Conservation (phyloP, 345 rosid species). For the Citrus cavaleriei region DNA sequence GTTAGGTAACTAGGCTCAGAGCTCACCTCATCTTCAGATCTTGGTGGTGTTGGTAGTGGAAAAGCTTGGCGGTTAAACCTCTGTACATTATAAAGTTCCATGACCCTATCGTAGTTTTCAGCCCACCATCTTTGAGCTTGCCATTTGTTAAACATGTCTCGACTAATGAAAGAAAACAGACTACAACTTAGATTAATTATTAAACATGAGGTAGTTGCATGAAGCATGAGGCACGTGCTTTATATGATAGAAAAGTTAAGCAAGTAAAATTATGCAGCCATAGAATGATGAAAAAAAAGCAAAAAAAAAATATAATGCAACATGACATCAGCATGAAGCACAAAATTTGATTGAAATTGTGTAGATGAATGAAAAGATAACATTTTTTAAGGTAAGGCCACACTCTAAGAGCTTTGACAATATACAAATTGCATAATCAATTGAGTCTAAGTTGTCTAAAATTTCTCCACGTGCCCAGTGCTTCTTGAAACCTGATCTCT, state of each 20-base stretch:
- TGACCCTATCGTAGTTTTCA: constrained; percentile 89
- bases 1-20: constrained; percentile 1
- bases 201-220: not conserved
- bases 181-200: constrained; percentile 12
- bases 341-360: not conserved
- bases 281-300: not conserved
- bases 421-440: constrained; percentile 4
- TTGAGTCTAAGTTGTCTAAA: not conserved
- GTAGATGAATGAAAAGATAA: not conserved
- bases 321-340: constrained; percentile 5
- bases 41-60: constrained; percentile 87
- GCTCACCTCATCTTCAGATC: constrained; percentile 92
- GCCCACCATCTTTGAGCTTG: constrained; percentile 99
- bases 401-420: constrained; percentile 5
- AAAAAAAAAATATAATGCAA: not conserved
- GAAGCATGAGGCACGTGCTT: not conserved
- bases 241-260: not conserved
- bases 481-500: constrained; percentile 1
- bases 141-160: constrained; percentile 92
- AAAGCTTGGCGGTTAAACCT: constrained; percentile 92
- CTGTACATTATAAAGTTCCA: constrained; percentile 97
- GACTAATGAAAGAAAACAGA: constrained; percentile 46
- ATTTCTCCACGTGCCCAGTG: constrained; percentile 13
- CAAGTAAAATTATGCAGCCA: not conserved
- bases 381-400: not conserved